Base-by-base conservation (phyloP, 805 yeast genomes). In the Saccharomyces eubayanus region DNA sequence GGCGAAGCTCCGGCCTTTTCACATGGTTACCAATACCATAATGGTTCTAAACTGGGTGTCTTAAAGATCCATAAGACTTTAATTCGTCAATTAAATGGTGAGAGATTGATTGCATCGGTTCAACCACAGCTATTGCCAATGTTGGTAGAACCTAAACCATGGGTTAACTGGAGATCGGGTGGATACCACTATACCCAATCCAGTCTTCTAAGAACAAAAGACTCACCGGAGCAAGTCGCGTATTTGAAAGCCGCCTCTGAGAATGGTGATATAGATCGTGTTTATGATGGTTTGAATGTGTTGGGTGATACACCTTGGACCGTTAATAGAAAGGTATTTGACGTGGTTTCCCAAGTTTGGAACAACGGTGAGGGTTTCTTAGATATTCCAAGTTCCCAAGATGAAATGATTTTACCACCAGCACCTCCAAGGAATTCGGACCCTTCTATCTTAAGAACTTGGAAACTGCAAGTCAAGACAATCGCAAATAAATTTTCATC, bases 231-330 rank as follows among this genome's bases (percentile, higher is more conserved):
- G 69, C 97, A 94, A 58, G 69, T 78, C 28, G 97, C 96, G 0
- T 94, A 94, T 65, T 75, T 92, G 50, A 85, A 82, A 62, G 94
- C 95, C 0, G 96, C 97, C 1, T 81, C 89, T 9, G 83, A 82
- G 29, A 76, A 84, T 28, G 81, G 83, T 9, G 81, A 80, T 49
- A 72, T 94, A 55, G 82, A 81, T 45, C 71, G 75, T 12, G 86
- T 94, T 14, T 87, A 84, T 63, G 78, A 81, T 50, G 98, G 97
- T 3, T 75, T 91, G 55, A 90, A 89, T 65, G 92, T 87, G 12
- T 72, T 92, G 53, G 98, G 98, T 6, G 73, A 77, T 43, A 87
- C 98, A 1, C 78, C 96, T 0, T 94, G 99, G 99, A 87, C 97
- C 0, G 84, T 94, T 31, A 94, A 94, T 67, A 79, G 82, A 51